phyloP scores from a whole-genome alignment of 805 yeast genomes.

The Wickerhamomyces kurtzmanii region DNA sequence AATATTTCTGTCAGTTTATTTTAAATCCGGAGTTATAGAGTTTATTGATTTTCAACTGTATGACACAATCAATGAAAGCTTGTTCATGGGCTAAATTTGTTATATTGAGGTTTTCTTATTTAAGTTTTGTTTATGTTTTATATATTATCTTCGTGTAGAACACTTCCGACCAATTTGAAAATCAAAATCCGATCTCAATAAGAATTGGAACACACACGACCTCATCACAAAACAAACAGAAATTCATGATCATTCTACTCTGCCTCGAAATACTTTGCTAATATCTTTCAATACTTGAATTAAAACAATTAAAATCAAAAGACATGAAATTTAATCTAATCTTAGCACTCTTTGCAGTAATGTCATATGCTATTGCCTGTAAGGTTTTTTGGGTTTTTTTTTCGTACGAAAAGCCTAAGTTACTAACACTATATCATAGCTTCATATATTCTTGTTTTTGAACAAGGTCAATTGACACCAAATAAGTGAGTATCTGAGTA shows the following conservation, averaged over 20 bases:
- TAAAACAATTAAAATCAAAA: neutral
- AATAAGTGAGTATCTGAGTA: constrained; percentile 7
- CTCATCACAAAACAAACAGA: too few species aligned
- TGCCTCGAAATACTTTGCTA: neutral
- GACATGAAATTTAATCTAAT: constrained; percentile 1
- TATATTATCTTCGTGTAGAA: too few species aligned
- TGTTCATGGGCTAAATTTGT: too few species aligned
- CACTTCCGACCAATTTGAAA: too few species aligned
- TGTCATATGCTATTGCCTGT: constrained; percentile 3
- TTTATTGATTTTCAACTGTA: neutral
- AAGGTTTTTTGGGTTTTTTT: neutral
- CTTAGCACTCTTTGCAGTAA: neutral
- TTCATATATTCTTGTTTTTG: constrained; percentile 16
- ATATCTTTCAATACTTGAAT: neutral
- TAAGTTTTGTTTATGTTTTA: neutral
- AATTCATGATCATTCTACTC: neutral
- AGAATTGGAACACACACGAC: too few species aligned
- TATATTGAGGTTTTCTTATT: neutral
- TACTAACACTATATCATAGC: too few species aligned
- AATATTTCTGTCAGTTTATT: constrained; percentile 52
- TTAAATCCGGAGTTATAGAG: constrained; percentile 27
- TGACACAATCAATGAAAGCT: too few species aligned
- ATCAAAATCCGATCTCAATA: too few species aligned
- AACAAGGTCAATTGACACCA: constrained; percentile 18
- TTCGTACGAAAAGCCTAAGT: too few species aligned